These are phyloP conservation scores for Psilocybe azurescens DNA, from an alignment of 768 basidiomycete species.

Conservation along the genomic window DNA sequence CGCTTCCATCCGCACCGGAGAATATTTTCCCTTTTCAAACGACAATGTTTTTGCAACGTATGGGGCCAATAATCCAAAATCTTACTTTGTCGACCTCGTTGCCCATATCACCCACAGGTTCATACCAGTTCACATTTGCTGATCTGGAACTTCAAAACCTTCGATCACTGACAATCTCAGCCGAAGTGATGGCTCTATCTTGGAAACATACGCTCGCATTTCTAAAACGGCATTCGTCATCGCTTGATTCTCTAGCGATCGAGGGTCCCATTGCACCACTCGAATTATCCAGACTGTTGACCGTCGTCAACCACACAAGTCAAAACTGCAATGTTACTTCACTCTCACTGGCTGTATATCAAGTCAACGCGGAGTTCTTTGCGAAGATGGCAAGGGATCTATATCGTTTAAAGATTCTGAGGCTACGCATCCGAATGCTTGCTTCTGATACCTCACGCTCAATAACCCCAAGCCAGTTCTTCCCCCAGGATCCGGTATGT, in stretches of 20 bases:
- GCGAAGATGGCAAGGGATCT: slow-evolving; percentile 9
- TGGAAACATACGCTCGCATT: neutral
- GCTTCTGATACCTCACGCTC: slow-evolving; percentile 1
- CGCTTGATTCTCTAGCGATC: slow-evolving; percentile 4
- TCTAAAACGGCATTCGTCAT: neutral
- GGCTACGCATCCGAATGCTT: slow-evolving; percentile 10
- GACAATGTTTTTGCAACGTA: neutral
- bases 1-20: neutral
- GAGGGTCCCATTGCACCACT: slow-evolving; percentile 5
- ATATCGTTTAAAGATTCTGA: slow-evolving; percentile 7
- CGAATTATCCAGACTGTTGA: slow-evolving; percentile 1
- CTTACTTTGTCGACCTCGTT: neutral
- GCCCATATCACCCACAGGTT: neutral
- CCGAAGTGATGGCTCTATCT: slow-evolving; percentile 3
- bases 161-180: slow-evolving; percentile 3
- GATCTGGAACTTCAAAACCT: neutral
- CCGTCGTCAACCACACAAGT: neutral
- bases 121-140: neutral
- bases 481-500: slow-evolving; percentile 10
- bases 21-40: neutral
- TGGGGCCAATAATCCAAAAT: neutral
- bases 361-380: slow-evolving; percentile 2
- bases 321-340: neutral
- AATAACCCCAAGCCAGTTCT: slow-evolving; percentile 19
- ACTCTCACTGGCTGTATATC: slow-evolving; percentile 12